Conservation (phyloP, 2,329 filamentous ascomycete genomes). For the Taxawa tesnikishii region DNA sequence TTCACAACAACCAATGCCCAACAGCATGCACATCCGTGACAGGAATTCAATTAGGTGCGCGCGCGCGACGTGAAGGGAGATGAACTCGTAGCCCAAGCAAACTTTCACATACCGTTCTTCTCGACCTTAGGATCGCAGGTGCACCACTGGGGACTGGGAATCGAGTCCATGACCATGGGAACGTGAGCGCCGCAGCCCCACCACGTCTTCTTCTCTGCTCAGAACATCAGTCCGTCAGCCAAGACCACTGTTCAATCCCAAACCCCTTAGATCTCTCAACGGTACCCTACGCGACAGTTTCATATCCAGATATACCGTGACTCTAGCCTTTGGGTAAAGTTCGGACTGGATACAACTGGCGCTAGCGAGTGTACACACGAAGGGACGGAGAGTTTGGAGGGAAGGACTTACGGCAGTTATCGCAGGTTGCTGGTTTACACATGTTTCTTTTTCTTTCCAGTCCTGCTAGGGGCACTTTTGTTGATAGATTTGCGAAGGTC, state of each 20-base stretch:
- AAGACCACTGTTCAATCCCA: too few relatives aligned
- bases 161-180: constrained; percentile 43
- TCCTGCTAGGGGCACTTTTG: too few relatives aligned
- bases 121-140: constrained; percentile 52
- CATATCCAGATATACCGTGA: too few relatives aligned
- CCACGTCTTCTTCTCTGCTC: constrained; percentile 20
- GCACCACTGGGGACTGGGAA: constrained; percentile 51
- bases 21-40: background rate
- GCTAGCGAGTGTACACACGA: too few relatives aligned
- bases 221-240: too few relatives aligned
- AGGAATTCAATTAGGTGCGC: background rate
- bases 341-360: too few relatives aligned
- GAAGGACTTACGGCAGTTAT: constrained; percentile 45
- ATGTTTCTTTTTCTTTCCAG: too few relatives aligned
- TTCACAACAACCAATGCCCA: background rate
- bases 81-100: background rate
- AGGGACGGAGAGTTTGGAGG: background rate
- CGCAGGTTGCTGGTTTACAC: constrained; percentile 54
- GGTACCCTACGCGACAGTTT: too few relatives aligned
- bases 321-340: too few relatives aligned
- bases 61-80: background rate
- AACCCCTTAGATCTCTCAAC: too few relatives aligned
- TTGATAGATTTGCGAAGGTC: too few relatives aligned
- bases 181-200: constrained; percentile 20
- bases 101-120: constrained; percentile 34